Percentiles rank a stretch among this genome's conserved stretches.
Evolutionary conservation across 345 rosid genomes (phyloP).

Genomic region (Arabis alpina): DNA sequence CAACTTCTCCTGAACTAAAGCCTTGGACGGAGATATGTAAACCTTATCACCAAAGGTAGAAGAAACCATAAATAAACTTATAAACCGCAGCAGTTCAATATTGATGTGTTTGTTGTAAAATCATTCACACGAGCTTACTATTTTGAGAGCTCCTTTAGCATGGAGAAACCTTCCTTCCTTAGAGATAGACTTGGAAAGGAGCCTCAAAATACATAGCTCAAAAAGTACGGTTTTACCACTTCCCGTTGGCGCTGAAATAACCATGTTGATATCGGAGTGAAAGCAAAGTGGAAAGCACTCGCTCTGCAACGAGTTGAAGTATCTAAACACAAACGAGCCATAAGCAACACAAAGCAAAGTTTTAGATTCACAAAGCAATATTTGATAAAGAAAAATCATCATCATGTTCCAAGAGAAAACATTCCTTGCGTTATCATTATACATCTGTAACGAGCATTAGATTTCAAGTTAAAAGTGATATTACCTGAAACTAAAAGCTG

Average conservation of each 20-base stretch:
- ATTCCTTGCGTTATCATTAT: background rate
- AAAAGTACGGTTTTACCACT: slow-evolving; percentile 97
- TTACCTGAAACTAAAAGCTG: slow-evolving; percentile 80
- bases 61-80: slow-evolving; percentile 24
- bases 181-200: slow-evolving; percentile 73
- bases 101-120: background rate
- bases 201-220: slow-evolving; percentile 90
- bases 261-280: slow-evolving; percentile 86
- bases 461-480: slow-evolving; percentile 7
- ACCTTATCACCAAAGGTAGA: slow-evolving; percentile 53
- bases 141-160: slow-evolving; percentile 82
- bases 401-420: background rate
- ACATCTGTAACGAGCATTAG: background rate
- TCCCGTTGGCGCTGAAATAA: slow-evolving; percentile 97
- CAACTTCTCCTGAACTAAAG: slow-evolving; percentile 93
- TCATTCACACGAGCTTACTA: slow-evolving; percentile 54
- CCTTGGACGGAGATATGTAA: slow-evolving; percentile 95
- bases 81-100: slow-evolving; percentile 2
- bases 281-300: slow-evolving; percentile 91
- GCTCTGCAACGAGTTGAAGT: slow-evolving; percentile 93
- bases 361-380: background rate
- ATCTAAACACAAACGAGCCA: slow-evolving; percentile 52
- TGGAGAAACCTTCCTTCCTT: slow-evolving; percentile 66
- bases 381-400: no score
- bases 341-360: slow-evolving; percentile 21